Evolutionary conservation across 352 stramenopile species (phyloP).

Genomic region (Globisporangium solare): DNA sequence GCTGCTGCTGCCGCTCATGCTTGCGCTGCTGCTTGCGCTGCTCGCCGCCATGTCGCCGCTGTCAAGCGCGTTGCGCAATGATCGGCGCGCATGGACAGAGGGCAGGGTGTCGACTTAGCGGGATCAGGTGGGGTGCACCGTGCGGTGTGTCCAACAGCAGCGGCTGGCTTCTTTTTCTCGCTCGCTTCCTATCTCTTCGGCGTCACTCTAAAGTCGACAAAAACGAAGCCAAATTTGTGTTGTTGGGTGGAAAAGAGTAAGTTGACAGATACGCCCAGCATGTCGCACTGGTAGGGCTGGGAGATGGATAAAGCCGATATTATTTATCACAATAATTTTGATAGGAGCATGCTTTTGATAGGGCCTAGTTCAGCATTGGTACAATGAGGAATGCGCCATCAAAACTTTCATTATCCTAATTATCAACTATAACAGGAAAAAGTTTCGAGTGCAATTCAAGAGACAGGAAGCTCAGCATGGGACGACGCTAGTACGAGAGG

Average conservation of each 20-base stretch:
- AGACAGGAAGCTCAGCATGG: too few relatives aligned
- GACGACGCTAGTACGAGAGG: too few relatives aligned
- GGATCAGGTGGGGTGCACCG: background rate
- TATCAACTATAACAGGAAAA: too few relatives aligned
- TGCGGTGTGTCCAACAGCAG: background rate
- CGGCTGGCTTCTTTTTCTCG: background rate
- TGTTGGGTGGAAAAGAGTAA: background rate
- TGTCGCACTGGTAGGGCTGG: background rate
- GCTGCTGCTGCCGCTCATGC: background rate
- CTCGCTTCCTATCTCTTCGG: background rate
- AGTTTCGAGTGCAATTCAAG: too few relatives aligned
- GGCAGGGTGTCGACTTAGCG: background rate
- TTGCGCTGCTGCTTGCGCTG: background rate
- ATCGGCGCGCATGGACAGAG: background rate
- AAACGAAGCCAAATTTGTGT: background rate
- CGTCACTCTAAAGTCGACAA: background rate
- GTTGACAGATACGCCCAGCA: background rate
- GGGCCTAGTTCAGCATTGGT: too few relatives aligned
- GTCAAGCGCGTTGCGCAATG: background rate
- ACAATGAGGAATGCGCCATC: too few relatives aligned
- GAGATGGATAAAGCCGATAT: too few relatives aligned
- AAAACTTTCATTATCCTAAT: too few relatives aligned
- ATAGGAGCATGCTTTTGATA: too few relatives aligned
- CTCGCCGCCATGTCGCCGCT: slow-evolving; percentile 1
- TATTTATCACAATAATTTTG: too few relatives aligned